Conservation (phyloP, 2,329 filamentous ascomycete genomes). For the Ceratocystis papillata region DNA sequence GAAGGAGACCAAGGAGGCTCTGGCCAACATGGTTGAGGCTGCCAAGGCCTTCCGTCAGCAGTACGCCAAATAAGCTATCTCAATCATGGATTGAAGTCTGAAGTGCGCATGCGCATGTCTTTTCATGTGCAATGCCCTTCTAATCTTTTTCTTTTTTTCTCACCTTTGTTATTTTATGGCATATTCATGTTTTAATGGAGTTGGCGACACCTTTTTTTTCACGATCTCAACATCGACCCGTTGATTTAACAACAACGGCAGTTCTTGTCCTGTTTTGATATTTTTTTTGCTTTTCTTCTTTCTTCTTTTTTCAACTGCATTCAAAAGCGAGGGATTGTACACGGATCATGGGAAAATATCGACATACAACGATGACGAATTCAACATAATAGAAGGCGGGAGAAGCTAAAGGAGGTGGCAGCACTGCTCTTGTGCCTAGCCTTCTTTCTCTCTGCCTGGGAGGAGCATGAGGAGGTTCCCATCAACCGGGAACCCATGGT, state of each 20-base stretch:
- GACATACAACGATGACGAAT: slow-evolving; percentile 25
- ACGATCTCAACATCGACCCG: slow-evolving; percentile 48
- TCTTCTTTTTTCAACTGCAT: slow-evolving; percentile 24
- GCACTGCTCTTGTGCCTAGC: background rate
- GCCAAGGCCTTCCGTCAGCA: slow-evolving; percentile 94
- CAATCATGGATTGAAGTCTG: background rate
- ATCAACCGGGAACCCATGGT: slow-evolving; percentile 26
- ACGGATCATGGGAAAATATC: slow-evolving; percentile 26
- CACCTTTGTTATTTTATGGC: slow-evolving; percentile 28
- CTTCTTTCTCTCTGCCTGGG: slow-evolving; percentile 19
- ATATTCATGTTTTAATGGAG: slow-evolving; percentile 25
- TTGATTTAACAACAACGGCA: slow-evolving; percentile 24
- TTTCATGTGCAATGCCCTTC: background rate
- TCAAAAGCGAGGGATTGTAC: slow-evolving; percentile 23
- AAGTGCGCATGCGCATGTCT: slow-evolving; percentile 15
- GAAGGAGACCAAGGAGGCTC: slow-evolving; percentile 94
- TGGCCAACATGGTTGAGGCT: slow-evolving; percentile 95
- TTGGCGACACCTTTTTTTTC: slow-evolving; percentile 30
- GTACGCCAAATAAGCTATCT: slow-evolving; percentile 52
- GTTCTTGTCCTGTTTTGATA: slow-evolving; percentile 24
- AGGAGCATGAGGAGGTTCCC: slow-evolving; percentile 25
- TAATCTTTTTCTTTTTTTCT: slow-evolving; percentile 25
- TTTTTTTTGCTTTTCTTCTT: slow-evolving; percentile 24
- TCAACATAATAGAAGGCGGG: slow-evolving; percentile 26
- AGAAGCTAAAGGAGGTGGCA: background rate